phyloP scores from a whole-genome alignment of 352 stramenopile species.

The Thalassiosira exigua region DNA sequence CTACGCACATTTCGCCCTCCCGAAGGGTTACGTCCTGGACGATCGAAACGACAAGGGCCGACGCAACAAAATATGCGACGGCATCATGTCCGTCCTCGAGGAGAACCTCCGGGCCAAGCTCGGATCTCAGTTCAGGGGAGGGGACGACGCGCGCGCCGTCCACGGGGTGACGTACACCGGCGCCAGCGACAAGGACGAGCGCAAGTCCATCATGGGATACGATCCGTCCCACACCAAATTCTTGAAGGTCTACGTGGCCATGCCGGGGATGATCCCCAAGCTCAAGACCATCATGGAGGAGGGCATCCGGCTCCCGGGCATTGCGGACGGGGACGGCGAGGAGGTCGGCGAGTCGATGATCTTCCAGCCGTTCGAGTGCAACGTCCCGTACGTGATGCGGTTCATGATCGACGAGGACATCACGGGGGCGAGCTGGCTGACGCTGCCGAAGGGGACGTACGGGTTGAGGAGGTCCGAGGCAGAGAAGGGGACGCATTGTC shows the following conservation, averaged over 20 bases:
- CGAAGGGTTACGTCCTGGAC: conserved; percentile 69
- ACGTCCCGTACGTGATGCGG: conserved; percentile 98
- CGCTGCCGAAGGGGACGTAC: conserved; percentile 92
- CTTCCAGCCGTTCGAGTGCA: conserved; percentile 96
- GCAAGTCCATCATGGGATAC: conserved; percentile 86
- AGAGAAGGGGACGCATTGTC: conserved; percentile 89
- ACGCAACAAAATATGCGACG: too few relatives aligned
- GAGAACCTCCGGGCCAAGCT: conserved; percentile 54
- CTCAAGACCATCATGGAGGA: conserved; percentile 90
- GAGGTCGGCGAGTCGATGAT: conserved; percentile 27
- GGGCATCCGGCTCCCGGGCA: conserved; percentile 82
- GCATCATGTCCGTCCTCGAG: conserved; percentile 71
- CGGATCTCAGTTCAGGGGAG: conserved; percentile 63
- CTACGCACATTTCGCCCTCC: conserved; percentile 95
- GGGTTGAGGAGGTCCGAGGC: conserved; percentile 78
- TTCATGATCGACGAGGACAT: conserved; percentile 99
- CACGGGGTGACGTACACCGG: conserved; percentile 56
- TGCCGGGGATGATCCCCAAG: conserved; percentile 94
- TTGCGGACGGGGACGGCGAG: conserved; percentile 26
- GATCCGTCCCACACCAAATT: conserved; percentile 74
- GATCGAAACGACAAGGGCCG: conserved; percentile 62
- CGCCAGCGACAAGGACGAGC: too few relatives aligned
- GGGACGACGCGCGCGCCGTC: conserved; percentile 56
- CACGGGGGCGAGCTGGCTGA: conserved; percentile 96
- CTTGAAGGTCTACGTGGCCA: conserved; percentile 92